phyloP scores from a whole-genome alignment of 257 asterid species.

The Jacaranda copaia region DNA sequence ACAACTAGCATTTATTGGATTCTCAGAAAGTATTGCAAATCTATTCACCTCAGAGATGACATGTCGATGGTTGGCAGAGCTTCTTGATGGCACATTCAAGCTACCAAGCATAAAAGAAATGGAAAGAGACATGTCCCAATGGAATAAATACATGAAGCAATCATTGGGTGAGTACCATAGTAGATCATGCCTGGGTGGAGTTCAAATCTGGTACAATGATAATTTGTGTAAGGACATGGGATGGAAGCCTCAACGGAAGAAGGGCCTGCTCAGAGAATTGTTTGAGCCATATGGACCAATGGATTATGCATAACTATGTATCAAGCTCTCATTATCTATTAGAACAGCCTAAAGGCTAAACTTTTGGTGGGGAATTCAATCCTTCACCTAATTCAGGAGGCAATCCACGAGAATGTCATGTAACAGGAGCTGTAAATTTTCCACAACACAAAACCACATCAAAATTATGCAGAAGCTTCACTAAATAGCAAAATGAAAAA shows the following conservation, averaged over 20 bases:
- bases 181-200: conserved; percentile 46
- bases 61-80: conserved; percentile 54
- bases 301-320: conserved; percentile 44
- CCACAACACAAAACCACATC: not conserved
- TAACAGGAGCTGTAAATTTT: not conserved
- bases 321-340: not conserved
- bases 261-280: conserved; percentile 47
- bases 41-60: conserved; percentile 55
- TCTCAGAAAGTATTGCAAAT: conserved; percentile 55
- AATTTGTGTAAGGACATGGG: conserved; percentile 66
- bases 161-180: conserved; percentile 43
- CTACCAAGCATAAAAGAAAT: conserved; percentile 53
- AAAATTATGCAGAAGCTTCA: not conserved
- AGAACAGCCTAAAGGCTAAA: not conserved
- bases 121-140: conserved; percentile 48
- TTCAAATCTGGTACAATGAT: conserved; percentile 61
- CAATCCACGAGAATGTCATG: not conserved
- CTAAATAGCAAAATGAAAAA: conserved; percentile 5
- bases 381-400: not conserved
- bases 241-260: conserved; percentile 51
- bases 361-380: not conserved
- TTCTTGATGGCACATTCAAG: conserved; percentile 54
- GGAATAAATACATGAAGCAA: conserved; percentile 52
- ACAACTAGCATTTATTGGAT: conserved; percentile 58
- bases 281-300: conserved; percentile 59